These are phyloP conservation scores for Candida ulmi DNA, from an alignment of 805 yeast species.

Conservation along the genomic window DNA sequence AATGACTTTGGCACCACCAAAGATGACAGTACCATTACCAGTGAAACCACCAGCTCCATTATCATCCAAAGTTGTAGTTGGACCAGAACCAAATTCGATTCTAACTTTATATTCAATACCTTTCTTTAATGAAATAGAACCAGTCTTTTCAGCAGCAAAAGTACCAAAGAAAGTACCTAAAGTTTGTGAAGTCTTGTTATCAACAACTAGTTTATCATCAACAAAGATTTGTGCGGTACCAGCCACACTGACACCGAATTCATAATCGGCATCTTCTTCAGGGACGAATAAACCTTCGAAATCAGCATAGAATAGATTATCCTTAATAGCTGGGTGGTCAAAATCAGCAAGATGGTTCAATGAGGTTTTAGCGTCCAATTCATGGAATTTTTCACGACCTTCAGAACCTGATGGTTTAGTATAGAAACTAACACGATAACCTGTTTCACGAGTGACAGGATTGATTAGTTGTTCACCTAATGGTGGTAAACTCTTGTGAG, in stretches of 20 bases:
- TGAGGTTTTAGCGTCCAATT: constrained; percentile 13
- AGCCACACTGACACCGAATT: constrained; percentile 44
- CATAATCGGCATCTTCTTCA: constrained; percentile 39
- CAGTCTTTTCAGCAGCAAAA: constrained; percentile 45
- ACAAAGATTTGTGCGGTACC: constrained; percentile 53
- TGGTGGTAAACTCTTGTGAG: constrained; percentile 27
- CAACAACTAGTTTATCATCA: constrained; percentile 44
- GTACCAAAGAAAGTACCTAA: constrained; percentile 48
- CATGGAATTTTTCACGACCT: constrained; percentile 25
- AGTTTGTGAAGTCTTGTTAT: constrained; percentile 46
- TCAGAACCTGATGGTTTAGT: constrained; percentile 13
- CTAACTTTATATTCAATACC: constrained; percentile 39
- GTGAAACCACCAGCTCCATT: constrained; percentile 10
- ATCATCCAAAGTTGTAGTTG: constrained; percentile 25
- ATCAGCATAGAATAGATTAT: constrained; percentile 34
- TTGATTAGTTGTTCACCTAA: constrained; percentile 16
- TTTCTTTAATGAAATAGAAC: constrained; percentile 29
- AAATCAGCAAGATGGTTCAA: constrained; percentile 22
- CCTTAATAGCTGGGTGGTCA: constrained; percentile 14
- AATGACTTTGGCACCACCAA: constrained; percentile 27
- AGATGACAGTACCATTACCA: constrained; percentile 28
- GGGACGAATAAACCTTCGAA: constrained; percentile 40
- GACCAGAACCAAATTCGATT: constrained; percentile 45
- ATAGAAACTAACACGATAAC: constrained; percentile 20
- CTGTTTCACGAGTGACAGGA: constrained; percentile 15